Base-by-base conservation (phyloP, 1,284 basidiomycete genomes). In the Boletus smithii region DNA sequence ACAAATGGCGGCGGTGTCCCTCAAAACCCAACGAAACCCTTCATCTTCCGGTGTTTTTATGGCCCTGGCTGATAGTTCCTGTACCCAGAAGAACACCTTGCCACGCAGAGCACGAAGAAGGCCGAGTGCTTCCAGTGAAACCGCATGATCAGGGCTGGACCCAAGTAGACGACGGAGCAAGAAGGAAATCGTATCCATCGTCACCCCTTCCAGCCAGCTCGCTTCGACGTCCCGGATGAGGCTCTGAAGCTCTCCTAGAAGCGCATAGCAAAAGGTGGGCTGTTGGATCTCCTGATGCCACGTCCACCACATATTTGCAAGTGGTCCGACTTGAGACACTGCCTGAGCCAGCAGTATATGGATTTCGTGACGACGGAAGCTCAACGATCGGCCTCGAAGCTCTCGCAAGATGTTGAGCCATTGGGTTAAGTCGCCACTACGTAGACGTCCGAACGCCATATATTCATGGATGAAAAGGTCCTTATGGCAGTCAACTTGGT, bases 1-100 rank as follows among this genome's bases (percentile, higher is more conserved):
- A 53, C 75, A 77, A 16, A 65, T 67, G 3, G 62, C 61, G 0
- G 70, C 72, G 27, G 66, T 63, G 32, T 68, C 63, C 37, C 64
- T 66, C 16, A 71, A 43, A 3, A 61, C 60, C 6, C 38, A 40
- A 41, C 57, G 64, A 10, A 66, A 34, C 5, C 62, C 57, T 8
- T 52, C 30, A 9, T 66, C 65, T 6, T 56, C 58, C 0, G 38
- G 24, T 3, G 50, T 48, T 3, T 42, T 37, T 8, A 61, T 51
- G 4, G 69, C 45, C 32, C 61, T 66, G 2, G 39, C 14, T 0
- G 48, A 46, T 0, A 73, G 49, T 11, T 72, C 52, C 9, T 43
- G 11, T 5, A 70, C 57, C 76, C 74, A 78, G 3, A 38, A n/a
- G n/a, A n/a, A n/a, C n/a, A n/a, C n/a, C n/a, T n/a, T n/a, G n/a